Base-by-base conservation (phyloP, 2,329 filamentous ascomycete genomes). In the Sporothrix euskadiensis region DNA sequence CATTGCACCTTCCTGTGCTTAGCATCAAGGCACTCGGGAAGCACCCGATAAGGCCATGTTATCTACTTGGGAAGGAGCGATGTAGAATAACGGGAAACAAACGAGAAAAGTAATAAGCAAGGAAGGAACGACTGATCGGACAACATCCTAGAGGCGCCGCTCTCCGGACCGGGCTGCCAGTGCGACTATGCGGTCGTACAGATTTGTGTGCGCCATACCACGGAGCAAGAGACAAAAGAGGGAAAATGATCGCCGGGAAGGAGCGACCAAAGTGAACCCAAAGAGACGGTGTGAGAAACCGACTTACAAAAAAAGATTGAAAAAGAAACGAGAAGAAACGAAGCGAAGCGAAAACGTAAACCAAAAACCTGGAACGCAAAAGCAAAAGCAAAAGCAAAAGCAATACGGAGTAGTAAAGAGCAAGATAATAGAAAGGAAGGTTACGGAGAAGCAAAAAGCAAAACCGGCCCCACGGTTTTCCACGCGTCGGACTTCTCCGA, bases 401-500 rank as follows among this genome's bases (percentile, higher is more conserved):
- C 19, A 54, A 19, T 16, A 52, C 47, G 7, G 47, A 22, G 49
- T 22, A 22, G 16, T 19, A 56, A 9, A 12, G 14, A 22, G n/a
- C 52, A 54, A 54, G 12, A 4, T 54, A 4, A 9, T 54, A 54
- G 22, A 52, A 4, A 16, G 47, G 47, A 26, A 26, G 26, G 26
- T 26, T 26, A 35, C 35, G 35, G 35, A 44, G 12, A 9, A 56
- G 52, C 22, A 56, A 56, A 59, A 59, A 56, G n/a, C 8, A 56
- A 56, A 59, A 59, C 6, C 39, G 61, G 61, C 61, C 26, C 26
- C 44, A 52, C 26, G 32, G 26, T 41, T 19, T 7, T 7, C 59
- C 32, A 63, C 57, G 52, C 35, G 35, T 63, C 59, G 59, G 59
- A 22, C 35, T 44, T 44, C 35, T 61, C 59, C 59, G 59, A 41